Percentiles rank a stretch among this genome's conserved stretches.
Evolutionary conservation across 306 rosid genomes (phyloP).

Genomic region (Medicago truncatula): DNA sequence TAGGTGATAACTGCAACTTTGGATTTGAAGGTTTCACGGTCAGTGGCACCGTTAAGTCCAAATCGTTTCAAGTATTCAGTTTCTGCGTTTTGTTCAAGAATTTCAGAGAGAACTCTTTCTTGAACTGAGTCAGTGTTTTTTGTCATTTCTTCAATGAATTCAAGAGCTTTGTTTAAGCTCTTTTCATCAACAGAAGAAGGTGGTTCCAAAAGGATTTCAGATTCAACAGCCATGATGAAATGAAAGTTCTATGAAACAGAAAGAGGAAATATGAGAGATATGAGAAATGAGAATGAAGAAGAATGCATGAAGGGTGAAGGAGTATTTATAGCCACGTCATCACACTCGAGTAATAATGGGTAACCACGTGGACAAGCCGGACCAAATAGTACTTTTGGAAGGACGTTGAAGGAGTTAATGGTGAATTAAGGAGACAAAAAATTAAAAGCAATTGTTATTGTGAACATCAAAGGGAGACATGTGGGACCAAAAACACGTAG

Average conservation of each 20-base stretch:
- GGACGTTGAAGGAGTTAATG: slow-evolving; percentile 39
- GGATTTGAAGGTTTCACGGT: slow-evolving; percentile 70
- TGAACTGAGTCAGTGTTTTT: slow-evolving; percentile 62
- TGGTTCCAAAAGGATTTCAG: slow-evolving; percentile 39
- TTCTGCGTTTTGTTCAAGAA: slow-evolving; percentile 65
- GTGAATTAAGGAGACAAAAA: slow-evolving; percentile 32
- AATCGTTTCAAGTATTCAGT: slow-evolving; percentile 74
- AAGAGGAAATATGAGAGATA: background rate
- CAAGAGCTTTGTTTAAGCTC: slow-evolving; percentile 55
- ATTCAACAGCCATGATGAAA: slow-evolving; percentile 62
- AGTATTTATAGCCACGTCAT: slow-evolving; percentile 58
- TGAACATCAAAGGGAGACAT: slow-evolving; percentile 40
- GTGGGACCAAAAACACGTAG: slow-evolving; percentile 64
- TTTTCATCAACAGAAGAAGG: slow-evolving; percentile 52
- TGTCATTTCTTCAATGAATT: slow-evolving; percentile 74
- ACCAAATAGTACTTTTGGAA: slow-evolving; percentile 40
- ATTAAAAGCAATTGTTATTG: slow-evolving; percentile 15
- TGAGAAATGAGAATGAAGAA: background rate
- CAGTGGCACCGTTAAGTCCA: slow-evolving; percentile 66
- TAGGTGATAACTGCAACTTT: slow-evolving; percentile 73
- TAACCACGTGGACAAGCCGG: slow-evolving; percentile 19
- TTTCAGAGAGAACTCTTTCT: slow-evolving; percentile 56
- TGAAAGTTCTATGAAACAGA: background rate
- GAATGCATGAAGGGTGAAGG: background rate
- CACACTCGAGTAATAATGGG: slow-evolving; percentile 27